These are phyloP conservation scores for Clavispora carvajalis DNA, from an alignment of 805 yeast species.

Conservation along the genomic window DNA sequence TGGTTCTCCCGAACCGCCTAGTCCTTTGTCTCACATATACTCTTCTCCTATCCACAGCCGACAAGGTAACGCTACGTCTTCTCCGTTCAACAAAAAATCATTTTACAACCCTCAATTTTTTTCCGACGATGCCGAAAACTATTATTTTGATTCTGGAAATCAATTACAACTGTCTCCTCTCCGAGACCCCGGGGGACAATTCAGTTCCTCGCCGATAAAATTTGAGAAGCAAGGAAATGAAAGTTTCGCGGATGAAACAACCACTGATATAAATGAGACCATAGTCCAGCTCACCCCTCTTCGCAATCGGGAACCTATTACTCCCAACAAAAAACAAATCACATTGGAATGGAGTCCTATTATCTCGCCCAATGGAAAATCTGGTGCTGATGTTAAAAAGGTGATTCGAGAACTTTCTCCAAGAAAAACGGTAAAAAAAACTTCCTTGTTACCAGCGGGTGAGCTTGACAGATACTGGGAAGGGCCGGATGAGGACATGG, in stretches of 20 bases:
- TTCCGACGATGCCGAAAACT: slow-evolving; percentile 19
- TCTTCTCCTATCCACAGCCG: slow-evolving; percentile 25
- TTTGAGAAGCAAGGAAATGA: neutral
- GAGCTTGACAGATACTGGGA: slow-evolving; percentile 76
- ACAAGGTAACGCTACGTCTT: slow-evolving; percentile 13
- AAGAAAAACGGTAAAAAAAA: slow-evolving; percentile 44
- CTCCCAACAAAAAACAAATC: slow-evolving; percentile 30
- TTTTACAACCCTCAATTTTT: slow-evolving; percentile 39
- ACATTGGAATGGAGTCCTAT: slow-evolving; percentile 42
- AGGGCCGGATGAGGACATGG: slow-evolving; percentile 71
- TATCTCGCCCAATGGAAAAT: slow-evolving; percentile 32
- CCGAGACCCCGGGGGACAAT: slow-evolving; percentile 3
- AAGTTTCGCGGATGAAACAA: slow-evolving; percentile 22
- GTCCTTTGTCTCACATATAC: slow-evolving; percentile 12
- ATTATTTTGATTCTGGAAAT: neutral
- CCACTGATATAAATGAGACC: slow-evolving; percentile 35
- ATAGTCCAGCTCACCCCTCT: slow-evolving; percentile 37
- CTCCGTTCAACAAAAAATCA: slow-evolving; percentile 12
- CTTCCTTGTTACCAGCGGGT: slow-evolving; percentile 81
- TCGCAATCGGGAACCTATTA: slow-evolving; percentile 27
- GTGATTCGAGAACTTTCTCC: slow-evolving; percentile 42
- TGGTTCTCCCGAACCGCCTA: slow-evolving; percentile 33
- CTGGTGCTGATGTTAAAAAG: slow-evolving; percentile 11
- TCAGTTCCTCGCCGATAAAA: slow-evolving; percentile 14
- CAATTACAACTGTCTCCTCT: neutral